Conservation (phyloP, 352 stramenopile genomes). For the Pythium rhizo-oryzae region DNA sequence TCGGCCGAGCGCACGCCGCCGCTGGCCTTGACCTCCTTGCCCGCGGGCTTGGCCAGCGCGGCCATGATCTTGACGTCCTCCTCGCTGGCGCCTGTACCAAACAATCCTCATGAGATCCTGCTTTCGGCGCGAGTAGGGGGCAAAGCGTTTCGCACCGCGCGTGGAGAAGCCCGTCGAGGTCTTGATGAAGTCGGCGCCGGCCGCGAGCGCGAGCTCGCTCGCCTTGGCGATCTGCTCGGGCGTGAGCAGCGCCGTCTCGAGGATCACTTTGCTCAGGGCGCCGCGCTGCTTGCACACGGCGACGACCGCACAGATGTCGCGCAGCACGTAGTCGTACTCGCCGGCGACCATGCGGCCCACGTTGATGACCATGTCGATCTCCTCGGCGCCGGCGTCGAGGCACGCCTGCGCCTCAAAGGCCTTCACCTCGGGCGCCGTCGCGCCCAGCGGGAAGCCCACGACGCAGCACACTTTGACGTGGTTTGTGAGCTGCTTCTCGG, state of each 20-base stretch:
- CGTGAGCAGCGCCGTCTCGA: conserved; percentile 80
- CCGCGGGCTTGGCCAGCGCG: conserved; percentile 52
- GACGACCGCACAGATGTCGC: conserved; percentile 75
- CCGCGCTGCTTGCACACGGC: conserved; percentile 61
- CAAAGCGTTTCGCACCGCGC: conserved; percentile 47
- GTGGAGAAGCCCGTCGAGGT: conserved; percentile 87
- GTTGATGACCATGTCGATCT: conserved; percentile 91
- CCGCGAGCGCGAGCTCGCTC: conserved; percentile 64
- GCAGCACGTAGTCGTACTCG: conserved; percentile 75
- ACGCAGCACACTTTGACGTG: conserved; percentile 84
- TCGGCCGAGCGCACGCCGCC: conserved; percentile 71
- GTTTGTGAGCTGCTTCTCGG: conserved; percentile 26
- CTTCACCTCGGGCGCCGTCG: conserved; percentile 59
- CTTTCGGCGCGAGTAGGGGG: too few relatives aligned
- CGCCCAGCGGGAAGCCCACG: conserved; percentile 82
- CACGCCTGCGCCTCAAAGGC: conserved; percentile 71
- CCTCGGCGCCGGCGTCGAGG: conserved; percentile 70
- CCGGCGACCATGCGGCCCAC: conserved; percentile 61
- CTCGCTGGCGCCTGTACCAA: conserved; percentile 58
- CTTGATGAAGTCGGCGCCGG: conserved; percentile 87
- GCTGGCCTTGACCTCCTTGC: conserved; percentile 83
- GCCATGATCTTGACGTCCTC: conserved; percentile 81
- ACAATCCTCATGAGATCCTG: too few relatives aligned
- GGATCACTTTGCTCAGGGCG: conserved; percentile 80
- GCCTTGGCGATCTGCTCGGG: conserved; percentile 71